Percentiles rank a stretch among this genome's conserved stretches.
phyloP scores from a whole-genome alignment of 257 asterid genomes.

The Forsythia viridissima region DNA sequence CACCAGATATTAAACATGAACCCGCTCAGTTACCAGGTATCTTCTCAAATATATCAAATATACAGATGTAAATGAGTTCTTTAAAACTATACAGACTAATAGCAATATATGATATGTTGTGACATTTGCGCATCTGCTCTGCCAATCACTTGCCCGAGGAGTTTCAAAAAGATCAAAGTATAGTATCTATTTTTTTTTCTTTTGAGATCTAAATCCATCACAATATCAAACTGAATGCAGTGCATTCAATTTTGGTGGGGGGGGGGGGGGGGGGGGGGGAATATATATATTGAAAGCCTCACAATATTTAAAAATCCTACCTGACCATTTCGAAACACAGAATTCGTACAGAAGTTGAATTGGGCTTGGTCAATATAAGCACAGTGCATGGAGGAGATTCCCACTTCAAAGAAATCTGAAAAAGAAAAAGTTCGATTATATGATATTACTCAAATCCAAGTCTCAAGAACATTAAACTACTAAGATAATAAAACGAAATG shows the following conservation, averaged over 20 bases:
- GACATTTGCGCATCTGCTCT: too few relatives aligned
- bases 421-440: slow-evolving; percentile 18
- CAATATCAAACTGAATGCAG: background rate
- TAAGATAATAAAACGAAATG: background rate
- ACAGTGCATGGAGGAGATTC: slow-evolving; percentile 87
- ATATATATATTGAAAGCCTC: background rate
- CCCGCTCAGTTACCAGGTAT: background rate
- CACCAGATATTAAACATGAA: background rate
- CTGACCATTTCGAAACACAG: slow-evolving; percentile 83
- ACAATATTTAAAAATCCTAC: slow-evolving; percentile 40
- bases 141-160: too few relatives aligned
- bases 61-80: too few relatives aligned
- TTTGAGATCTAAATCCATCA: too few relatives aligned
- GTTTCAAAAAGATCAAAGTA: too few relatives aligned
- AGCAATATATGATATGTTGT: too few relatives aligned
- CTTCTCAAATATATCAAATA: background rate
- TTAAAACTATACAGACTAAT: too few relatives aligned
- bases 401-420: slow-evolving; percentile 79
- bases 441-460: background rate
- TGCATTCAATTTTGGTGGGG: background rate
- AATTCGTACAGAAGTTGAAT: slow-evolving; percentile 66
- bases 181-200: too few relatives aligned
- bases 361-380: slow-evolving; percentile 85
- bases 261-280: background rate
- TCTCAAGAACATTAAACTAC: background rate